These are phyloP conservation scores for Amniculicola lignicola DNA, from an alignment of 495 filamentous ascomycete species.

Conservation along the genomic window DNA sequence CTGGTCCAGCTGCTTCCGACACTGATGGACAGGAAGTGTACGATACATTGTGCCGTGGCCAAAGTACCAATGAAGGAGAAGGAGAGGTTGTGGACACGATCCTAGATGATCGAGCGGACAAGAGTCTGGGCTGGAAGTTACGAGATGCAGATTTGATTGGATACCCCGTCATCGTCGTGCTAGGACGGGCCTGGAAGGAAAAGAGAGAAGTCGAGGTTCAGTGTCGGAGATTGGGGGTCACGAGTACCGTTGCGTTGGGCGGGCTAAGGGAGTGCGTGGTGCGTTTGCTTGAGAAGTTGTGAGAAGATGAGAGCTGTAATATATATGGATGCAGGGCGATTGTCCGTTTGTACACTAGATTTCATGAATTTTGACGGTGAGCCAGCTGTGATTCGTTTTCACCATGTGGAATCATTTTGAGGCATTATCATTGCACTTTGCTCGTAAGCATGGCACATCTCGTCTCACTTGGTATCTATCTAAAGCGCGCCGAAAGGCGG, in stretches of 20 bases:
- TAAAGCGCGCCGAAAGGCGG: no score
- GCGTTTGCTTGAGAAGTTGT: constrained; percentile 21
- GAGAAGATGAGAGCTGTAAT: not conserved
- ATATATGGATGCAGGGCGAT: no score
- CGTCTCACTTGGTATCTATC: no score
- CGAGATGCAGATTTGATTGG: constrained; percentile 85
- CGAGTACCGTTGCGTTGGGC: constrained; percentile 17
- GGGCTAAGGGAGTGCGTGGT: constrained; percentile 48
- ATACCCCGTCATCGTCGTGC: constrained; percentile 75
- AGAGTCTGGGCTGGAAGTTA: constrained; percentile 74
- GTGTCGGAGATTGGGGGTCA: constrained; percentile 58
- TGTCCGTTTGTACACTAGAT: no score
- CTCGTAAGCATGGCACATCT: no score
- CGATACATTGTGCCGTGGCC: constrained; percentile 46
- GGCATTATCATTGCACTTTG: no score
- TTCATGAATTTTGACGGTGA: no score
- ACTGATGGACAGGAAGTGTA: constrained; percentile 58
- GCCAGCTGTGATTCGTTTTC: no score
- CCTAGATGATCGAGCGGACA: constrained; percentile 68
- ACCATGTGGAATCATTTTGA: no score
- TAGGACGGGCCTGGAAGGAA: constrained; percentile 71
- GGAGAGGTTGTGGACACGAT: constrained; percentile 54
- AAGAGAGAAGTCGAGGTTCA: constrained; percentile 69
- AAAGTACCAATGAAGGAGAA: not conserved
- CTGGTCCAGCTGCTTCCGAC: constrained; percentile 46